Base-by-base conservation (phyloP, 208 protist genomes). In the Trypanosoma brucei region DNA sequence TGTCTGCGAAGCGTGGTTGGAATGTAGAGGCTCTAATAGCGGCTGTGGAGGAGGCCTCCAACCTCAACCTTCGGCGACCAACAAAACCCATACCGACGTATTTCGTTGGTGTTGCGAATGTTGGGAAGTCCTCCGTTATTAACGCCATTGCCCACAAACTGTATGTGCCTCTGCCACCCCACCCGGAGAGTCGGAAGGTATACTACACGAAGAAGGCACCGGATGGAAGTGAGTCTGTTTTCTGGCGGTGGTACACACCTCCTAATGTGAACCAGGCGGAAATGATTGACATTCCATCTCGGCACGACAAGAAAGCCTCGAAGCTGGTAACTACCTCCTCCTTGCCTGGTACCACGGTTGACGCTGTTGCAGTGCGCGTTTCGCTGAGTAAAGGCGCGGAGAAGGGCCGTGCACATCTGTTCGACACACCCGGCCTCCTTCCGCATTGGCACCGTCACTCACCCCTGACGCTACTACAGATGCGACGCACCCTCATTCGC, bases 71-170 rank as follows among this genome's bases (percentile, higher is more conserved):
- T 51, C 70, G 70, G 5, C 91, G 86, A 3, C 79, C 85, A 3
- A 62, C 69, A 59, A 78, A 80, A 58, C 91, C 91, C 3, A 73
- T 93, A 31, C 81, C 81, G 30, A 94, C 91, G 36, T 96, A 96
- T 68, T 88, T 96, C 63, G 83, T 93, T 33, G 91, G 91, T 5
- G 86, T 84, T 7, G 85, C 91, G 13, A 96, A 96, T 75, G 85
- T 92, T 9, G 91, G 91, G 22, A 96, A 96, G 86, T 96, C 91
- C 39, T 96, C 91, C n/a, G 74, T 96, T 31, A 87, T 96, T 52
- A 96, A 96, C 68, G 87, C 88, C 30, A 78, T 96, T 51, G 91
- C 91, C 34, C 87, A 94, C 56, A 63, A 91, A 59, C 69, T 96
- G 14, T 96, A 90, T 65, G 68, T 91, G 36, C 87, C 86, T 0